Conservation (phyloP, 495 filamentous ascomycete species). For the Aspergillus saccharolyticus region DNA sequence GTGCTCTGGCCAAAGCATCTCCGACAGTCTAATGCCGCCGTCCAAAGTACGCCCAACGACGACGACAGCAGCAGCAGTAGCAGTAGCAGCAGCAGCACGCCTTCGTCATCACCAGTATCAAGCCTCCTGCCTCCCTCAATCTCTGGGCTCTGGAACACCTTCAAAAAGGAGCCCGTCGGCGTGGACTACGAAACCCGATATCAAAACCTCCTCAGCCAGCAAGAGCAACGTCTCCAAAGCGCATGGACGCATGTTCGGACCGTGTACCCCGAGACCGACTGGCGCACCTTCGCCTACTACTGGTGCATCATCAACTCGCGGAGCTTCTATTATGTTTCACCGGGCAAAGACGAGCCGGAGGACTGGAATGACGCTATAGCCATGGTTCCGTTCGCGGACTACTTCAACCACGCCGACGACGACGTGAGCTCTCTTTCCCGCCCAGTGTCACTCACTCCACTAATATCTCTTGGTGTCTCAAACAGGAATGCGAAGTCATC, state of each 20-base stretch:
- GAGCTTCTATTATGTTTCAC: constrained; percentile 62
- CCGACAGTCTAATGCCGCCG: constrained; percentile 17
- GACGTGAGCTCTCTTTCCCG: constrained; percentile 17
- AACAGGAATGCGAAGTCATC: constrained; percentile 48
- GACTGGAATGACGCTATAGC: constrained; percentile 61
- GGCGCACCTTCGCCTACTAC: constrained; percentile 53
- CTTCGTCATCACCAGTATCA: background rate
- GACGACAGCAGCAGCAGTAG: background rate
- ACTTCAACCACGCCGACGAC: constrained; percentile 67
- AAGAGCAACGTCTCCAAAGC: constrained; percentile 52
- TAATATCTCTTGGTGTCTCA: background rate
- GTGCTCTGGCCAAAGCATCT: constrained; percentile 51
- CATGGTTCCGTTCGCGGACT: constrained; percentile 73
- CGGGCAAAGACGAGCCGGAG: constrained; percentile 38
- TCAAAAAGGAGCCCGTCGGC: constrained; percentile 5
- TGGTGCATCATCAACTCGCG: constrained; percentile 77
- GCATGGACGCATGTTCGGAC: constrained; percentile 50
- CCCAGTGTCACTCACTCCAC: background rate
- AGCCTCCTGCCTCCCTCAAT: constrained; percentile 28
- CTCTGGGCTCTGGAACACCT: constrained; percentile 25
- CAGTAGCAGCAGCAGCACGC: background rate
- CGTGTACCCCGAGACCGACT: constrained; percentile 44
- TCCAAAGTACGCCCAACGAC: background rate
- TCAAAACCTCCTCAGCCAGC: constrained; percentile 50
- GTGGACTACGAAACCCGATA: constrained; percentile 22